These are phyloP conservation scores for Paratinospora sagittata DNA, from an alignment of 164 flowering plant species.

Conservation along the genomic window DNA sequence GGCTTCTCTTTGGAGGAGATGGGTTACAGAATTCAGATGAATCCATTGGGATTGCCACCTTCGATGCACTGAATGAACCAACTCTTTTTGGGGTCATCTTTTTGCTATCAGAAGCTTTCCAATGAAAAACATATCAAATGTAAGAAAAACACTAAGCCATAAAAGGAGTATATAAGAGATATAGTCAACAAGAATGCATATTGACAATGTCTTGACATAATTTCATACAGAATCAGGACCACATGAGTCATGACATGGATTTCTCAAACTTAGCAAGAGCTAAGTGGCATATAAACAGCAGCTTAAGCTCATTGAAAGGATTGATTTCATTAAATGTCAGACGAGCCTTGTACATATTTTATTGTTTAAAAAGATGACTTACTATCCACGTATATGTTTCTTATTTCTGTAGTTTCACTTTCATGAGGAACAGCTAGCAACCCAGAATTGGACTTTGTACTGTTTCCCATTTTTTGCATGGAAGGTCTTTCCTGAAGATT, in stretches of 20 bases:
- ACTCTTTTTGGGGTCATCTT: conserved; percentile 30
- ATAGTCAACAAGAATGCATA: not conserved
- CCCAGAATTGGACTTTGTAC: conserved; percentile 24
- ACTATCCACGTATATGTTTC: conserved; percentile 71
- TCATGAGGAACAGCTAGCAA: conserved; percentile 36
- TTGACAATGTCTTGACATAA: not conserved
- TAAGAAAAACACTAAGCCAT: not conserved
- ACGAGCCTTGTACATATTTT: not conserved
- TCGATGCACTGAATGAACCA: conserved; percentile 31
- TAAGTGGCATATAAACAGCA: not conserved
- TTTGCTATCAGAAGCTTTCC: conserved; percentile 46
- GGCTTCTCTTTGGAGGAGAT: conserved; percentile 35
- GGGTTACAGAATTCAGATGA: conserved; percentile 28
- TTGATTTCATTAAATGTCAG: not conserved
- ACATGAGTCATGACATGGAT: not conserved
- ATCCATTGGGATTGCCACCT: conserved; percentile 25
- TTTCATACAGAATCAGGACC: not conserved
- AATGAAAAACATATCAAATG: conserved; percentile 10
- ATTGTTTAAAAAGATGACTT: conserved; percentile 27
- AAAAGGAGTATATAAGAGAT: conserved; percentile 6
- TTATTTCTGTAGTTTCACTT: conserved; percentile 54
- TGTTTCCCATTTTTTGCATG: conserved; percentile 22
- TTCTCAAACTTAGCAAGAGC: not conserved
- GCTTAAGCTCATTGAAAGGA: not conserved
- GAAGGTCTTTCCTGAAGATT: conserved; percentile 22